Evolutionary conservation across 495 filamentous ascomycete genomes (phyloP), one percentile per base, ranked within the genome.

Genomic region (Xylaria bambusicola): DNA sequence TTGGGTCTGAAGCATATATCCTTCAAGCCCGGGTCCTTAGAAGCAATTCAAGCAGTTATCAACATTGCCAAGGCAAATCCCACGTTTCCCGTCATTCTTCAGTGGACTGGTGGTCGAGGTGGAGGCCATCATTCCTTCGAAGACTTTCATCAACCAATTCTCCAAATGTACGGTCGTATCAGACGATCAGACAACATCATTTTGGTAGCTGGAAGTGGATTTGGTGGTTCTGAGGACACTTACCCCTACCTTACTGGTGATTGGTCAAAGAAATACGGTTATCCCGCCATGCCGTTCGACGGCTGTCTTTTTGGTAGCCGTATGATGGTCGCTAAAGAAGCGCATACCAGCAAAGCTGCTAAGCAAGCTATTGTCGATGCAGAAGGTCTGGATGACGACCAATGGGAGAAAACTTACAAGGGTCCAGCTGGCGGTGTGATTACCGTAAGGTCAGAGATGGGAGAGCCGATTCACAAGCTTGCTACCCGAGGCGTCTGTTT

Each of bases 341-440:
- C 92, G 0, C 87, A 97, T 69, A 98, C 94, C 2, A 96, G 92
- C 55, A 86, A 84, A 71, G 90, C 89, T 52, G 94, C 93, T 52
- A 98, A 98, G 80, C 86, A 95, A 76, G 94, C 94, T 36, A 98
- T 98, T 65, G 86, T 89, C 26, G 92, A 96, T 63, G 94, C 93
- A 10, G 83, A 87, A 58, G 94, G 94, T 62, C 80, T 97, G 17
- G 90, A 92, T 48, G 93, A 98, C 67, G 74, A 75, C 61, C 84
- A 96, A 56, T 98, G 94, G 94, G 94, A 97, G 77, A 90, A 95
- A 79, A 97, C 93, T 13, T 98, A 97, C 81, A 93, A 94, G 73
- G 88, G 90, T 3, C 77, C 91, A 38, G 88, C 92, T 44, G 94
- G 94, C 68, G 94, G 94, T 67, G 88, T 98, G 27, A 91, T 98